Base-by-base conservation (phyloP, 805 yeast genomes). In the Candida anglica region DNA sequence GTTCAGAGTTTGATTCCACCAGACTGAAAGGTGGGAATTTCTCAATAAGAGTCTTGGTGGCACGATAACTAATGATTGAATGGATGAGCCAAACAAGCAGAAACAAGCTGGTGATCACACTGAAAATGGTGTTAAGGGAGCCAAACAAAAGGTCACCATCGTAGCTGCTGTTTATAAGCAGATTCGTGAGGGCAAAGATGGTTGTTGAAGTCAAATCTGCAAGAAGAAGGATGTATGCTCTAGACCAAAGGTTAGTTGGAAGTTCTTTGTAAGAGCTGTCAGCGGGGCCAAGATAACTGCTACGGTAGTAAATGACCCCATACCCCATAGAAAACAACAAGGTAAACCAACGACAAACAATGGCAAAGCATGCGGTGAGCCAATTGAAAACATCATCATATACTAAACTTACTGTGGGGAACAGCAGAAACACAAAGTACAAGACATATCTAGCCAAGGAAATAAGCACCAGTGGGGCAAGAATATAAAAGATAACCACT, bases 241-340 rank as follows among this genome's bases (percentile, higher is more conserved):
- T 33, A 7, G 33, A 38, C 27, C 32, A 13, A 15, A 34, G 21
- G 11, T 29, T 29, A 1, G 33, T 30, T 2, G 63, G 62, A n/a
- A n/a, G n/a, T n/a, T n/a, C n/a, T n/a, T n/a, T n/a, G n/a, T n/a
- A n/a, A n/a, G n/a, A n/a, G n/a, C n/a, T n/a, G n/a, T n/a, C n/a
- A n/a, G n/a, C n/a, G n/a, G n/a, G n/a, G n/a, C n/a, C n/a, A n/a
- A n/a, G n/a, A n/a, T n/a, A n/a, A n/a, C n/a, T n/a, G n/a, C n/a
- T n/a, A 23, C 63, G 38, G 34, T 41, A 57, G 37, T 54, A 60
- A 16, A 58, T 37, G 4, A 58, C 61, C 3, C 66, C 66, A 32
- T 54, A 58, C 1, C 66, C 66, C 65, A 59, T 58, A 20, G 60
- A 40, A 32, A 60, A 56, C 21, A 56, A 28, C 23, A 58, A 47